Base-by-base conservation (phyloP, 2,329 filamentous ascomycete genomes). In the Colletotrichum sp. region DNA sequence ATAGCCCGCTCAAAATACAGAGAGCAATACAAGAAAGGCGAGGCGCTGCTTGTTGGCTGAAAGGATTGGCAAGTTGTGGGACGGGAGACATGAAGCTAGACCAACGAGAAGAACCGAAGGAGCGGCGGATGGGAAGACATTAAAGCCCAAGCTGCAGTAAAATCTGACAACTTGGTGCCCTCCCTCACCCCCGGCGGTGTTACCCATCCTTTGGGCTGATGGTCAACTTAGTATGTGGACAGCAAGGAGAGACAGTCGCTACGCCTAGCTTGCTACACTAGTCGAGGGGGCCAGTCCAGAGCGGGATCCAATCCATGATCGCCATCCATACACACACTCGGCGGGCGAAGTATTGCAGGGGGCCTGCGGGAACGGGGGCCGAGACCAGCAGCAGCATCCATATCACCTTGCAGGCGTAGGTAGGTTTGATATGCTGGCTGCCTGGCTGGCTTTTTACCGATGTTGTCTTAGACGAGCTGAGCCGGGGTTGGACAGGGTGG, bases 161-260 rank as follows among this genome's bases (percentile, higher is more conserved):
- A 65, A 52, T 73, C 70, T 63, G 48, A 69, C 59, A 63, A 52
- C 57, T 19, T 28, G 25, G 64, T 48, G 52, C 48, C 44, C 44
- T 48, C 19, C 44, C 44, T 48, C 44, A 22, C 11, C 28, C 48
- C 60, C 22, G 9, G 36, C 22, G 19, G 36, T 75, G 59, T 73
- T 65, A 72, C 64, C 73, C 70, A 69, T 75, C 59, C 28, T 68
- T 65, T 32, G 69, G 73, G 57, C 64, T 65, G 70, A 75, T 52
- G 61, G 55, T 39, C 61, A 44, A 72, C 27, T 67, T 48, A 16
- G 65, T n/a, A 57, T 52, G 34, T 39, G 22, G 48, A 48, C 44
- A 55, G 48, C 55, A 44, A 52, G 34, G 36, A 34, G 39, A 63
- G 44, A 57, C 16, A 65, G 39, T 30, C 59, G 69, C 73, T 34